Evolutionary conservation across 768 basidiomycete species (phyloP).

Genomic region (Macrolepiota albuminosa): DNA sequence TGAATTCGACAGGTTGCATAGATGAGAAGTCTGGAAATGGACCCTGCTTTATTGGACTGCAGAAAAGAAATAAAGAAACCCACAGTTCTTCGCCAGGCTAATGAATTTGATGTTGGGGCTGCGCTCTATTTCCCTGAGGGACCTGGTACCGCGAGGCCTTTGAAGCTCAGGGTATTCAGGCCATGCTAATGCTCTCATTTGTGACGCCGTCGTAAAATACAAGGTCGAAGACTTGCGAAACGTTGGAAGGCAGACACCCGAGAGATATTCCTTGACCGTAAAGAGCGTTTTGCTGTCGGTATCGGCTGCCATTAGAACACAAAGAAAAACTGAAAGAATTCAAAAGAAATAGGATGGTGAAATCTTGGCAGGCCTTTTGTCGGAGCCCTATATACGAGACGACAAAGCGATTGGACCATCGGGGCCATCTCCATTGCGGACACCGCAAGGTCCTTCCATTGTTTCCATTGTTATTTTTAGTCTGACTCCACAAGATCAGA

Average conservation of each 20-base stretch:
- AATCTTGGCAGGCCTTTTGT: neutral
- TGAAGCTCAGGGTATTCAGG: constrained; percentile 16
- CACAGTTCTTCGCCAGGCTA: constrained; percentile 1
- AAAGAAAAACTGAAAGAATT: neutral
- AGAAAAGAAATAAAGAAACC: neutral
- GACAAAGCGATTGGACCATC: neutral
- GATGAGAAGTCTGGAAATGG: constrained; percentile 1
- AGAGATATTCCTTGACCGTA: constrained; percentile 13
- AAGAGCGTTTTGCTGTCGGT: constrained; percentile 1
- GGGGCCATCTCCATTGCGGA: neutral
- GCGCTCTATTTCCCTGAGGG: constrained; percentile 4
- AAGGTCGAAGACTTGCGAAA: constrained; percentile 7
- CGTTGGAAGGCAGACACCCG: constrained; percentile 8
- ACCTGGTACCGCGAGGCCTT: constrained; percentile 6
- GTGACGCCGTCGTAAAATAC: neutral
- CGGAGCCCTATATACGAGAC: neutral
- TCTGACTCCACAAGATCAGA: neutral
- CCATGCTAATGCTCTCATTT: constrained; percentile 9
- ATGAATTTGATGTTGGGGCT: constrained; percentile 8
- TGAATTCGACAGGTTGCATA: neutral
- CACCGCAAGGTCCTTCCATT: neutral
- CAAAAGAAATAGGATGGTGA: neutral
- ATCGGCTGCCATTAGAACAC: neutral
- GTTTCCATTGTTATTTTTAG: neutral
- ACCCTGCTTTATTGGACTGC: neutral